These are phyloP conservation scores for Diaporthe sp. DNA, from an alignment of 2,329 filamentous ascomycete species.

Conservation along the genomic window DNA sequence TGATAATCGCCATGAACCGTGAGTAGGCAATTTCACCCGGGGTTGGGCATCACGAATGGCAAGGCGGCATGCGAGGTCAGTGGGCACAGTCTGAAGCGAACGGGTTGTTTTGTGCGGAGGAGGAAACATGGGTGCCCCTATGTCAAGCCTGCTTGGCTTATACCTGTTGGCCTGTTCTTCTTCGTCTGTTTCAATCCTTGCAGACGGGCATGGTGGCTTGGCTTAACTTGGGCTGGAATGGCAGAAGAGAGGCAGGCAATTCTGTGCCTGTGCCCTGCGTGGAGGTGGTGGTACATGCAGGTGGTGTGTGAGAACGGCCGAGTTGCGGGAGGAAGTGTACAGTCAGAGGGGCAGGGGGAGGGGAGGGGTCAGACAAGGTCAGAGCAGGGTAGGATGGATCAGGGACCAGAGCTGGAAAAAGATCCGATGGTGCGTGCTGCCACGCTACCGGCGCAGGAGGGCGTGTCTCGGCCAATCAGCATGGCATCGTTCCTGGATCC, in stretches of 20 bases:
- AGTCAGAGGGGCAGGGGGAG: neutral
- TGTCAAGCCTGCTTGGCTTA: neutral
- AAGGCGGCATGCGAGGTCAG: slow-evolving; percentile 19
- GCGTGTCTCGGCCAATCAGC: slow-evolving; percentile 23
- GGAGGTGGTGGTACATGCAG: too few relatives aligned
- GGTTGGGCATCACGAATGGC: slow-evolving; percentile 7
- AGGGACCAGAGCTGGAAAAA: slow-evolving; percentile 17
- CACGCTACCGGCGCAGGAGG: slow-evolving; percentile 23
- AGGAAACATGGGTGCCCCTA: slow-evolving; percentile 12
- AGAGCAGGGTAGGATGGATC: slow-evolving; percentile 14
- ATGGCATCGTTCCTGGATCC: slow-evolving; percentile 13
- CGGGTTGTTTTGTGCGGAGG: slow-evolving; percentile 21
- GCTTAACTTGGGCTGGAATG: neutral
- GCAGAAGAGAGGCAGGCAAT: neutral
- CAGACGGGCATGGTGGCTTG: neutral
- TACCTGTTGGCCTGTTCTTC: neutral
- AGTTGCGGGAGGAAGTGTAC: neutral
- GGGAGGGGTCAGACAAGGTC: neutral
- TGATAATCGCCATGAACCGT: neutral
- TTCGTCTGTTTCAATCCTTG: slow-evolving; percentile 19
- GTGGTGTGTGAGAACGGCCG: neutral
- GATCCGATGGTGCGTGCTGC: slow-evolving; percentile 27
- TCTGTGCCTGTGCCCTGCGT: neutral
- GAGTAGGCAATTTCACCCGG: neutral
- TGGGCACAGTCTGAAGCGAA: slow-evolving; percentile 22